phyloP scores from a whole-genome alignment of 495 filamentous ascomycete genomes.

The Penicillium simplicissimum region DNA sequence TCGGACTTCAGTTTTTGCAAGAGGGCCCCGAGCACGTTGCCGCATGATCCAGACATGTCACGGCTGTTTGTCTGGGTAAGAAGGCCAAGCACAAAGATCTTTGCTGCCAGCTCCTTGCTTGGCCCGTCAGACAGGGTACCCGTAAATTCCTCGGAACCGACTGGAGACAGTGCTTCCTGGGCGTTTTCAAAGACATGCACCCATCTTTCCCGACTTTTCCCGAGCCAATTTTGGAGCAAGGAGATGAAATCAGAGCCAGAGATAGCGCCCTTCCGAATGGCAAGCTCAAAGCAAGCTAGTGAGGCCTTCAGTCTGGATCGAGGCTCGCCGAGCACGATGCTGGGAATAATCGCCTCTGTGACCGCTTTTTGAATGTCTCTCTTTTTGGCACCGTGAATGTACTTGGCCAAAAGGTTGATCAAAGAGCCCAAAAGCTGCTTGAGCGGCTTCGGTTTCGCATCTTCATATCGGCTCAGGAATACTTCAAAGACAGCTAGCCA shows the following conservation, averaged over 20 bases:
- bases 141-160: constrained; percentile 10
- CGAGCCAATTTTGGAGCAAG: constrained; percentile 36
- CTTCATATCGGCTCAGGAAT: constrained; percentile 73
- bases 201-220: constrained; percentile 34
- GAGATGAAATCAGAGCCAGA: constrained; percentile 33
- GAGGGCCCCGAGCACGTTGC: constrained; percentile 62
- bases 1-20: constrained; percentile 48
- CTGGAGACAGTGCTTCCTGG: constrained; percentile 29
- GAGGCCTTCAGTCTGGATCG: constrained; percentile 43
- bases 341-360: constrained; percentile 32
- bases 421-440: constrained; percentile 68
- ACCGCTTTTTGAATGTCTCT: constrained; percentile 24
- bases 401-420: constrained; percentile 50
- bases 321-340: constrained; percentile 43
- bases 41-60: constrained; percentile 64
- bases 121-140: constrained; percentile 1
- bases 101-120: constrained; percentile 24
- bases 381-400: constrained; percentile 39
- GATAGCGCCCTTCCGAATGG: constrained; percentile 42
- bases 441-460: constrained; percentile 71
- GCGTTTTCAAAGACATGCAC: constrained; percentile 33
- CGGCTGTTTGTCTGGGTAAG: constrained; percentile 43
- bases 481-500: constrained; percentile 65
- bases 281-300: constrained; percentile 43
- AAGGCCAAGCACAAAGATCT: constrained; percentile 39